Evolutionary conservation across 2,329 filamentous ascomycete species (phyloP).

Genomic region (Hansfordia pulvinata): DNA sequence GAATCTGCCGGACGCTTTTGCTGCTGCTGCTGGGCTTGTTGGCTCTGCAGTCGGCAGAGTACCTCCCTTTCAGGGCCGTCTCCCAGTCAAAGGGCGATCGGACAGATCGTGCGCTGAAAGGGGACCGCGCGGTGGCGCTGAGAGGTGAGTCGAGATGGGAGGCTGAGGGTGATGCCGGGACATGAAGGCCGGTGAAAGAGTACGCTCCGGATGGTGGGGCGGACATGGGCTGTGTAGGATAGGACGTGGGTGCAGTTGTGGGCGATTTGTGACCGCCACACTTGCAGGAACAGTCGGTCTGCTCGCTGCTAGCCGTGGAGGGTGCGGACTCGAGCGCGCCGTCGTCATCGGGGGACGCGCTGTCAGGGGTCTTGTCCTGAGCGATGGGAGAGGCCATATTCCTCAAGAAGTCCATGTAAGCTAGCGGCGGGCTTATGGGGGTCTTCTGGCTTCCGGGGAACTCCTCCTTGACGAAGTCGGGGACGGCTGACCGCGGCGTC

Average conservation of each 20-base stretch:
- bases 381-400: constrained; percentile 61
- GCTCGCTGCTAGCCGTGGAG: constrained; percentile 41
- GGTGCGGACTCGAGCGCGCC: constrained; percentile 29
- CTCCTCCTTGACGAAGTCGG: constrained; percentile 52
- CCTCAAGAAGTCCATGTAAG: constrained; percentile 89
- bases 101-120: constrained; percentile 54
- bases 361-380: constrained; percentile 35
- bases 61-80: constrained; percentile 51
- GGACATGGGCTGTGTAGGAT: constrained; percentile 42
- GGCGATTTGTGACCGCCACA: constrained; percentile 39
- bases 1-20: constrained; percentile 56
- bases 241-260: constrained; percentile 33
- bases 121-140: constrained; percentile 53
- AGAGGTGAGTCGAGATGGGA: constrained; percentile 57
- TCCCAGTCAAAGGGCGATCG: constrained; percentile 72
- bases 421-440: constrained; percentile 78
- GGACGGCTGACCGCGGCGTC: constrained; percentile 52
- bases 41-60: constrained; percentile 40
- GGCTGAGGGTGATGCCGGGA: constrained; percentile 62
- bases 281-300: constrained; percentile 42
- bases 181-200: constrained; percentile 54
- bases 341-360: constrained; percentile 32
- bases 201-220: constrained; percentile 46
- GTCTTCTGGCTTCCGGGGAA: constrained; percentile 52
- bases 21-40: constrained; percentile 44